Base-by-base conservation (phyloP, 2,329 filamentous ascomycete species). In the Mycosphaerella arachidis region DNA sequence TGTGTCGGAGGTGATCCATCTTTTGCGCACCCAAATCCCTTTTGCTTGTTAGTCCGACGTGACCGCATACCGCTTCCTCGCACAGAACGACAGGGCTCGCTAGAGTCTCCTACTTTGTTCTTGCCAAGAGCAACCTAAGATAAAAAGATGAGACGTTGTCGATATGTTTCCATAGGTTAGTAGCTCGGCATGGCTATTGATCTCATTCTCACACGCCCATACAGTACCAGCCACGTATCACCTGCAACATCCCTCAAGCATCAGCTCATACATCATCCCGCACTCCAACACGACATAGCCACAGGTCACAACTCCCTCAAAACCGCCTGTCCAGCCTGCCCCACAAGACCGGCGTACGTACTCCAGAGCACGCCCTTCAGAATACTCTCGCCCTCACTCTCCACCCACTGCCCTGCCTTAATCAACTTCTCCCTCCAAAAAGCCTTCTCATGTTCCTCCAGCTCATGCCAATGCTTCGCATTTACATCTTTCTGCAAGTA, bases 351-450 rank as follows among this genome's bases (percentile, higher is more conserved):
- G 1, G 83, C 88, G 64, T 90, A 79, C 75, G 91, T 84, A 20
- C 86, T 84, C 75, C 95, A 95, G 63, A 95, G 77, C 33, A 95
- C 83, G 2, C 90, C 89, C 75, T 87, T 86, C 66, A 95, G 82
- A 31, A 94, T 84, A 9, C 80, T 81, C 77, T 93, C 90, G 2
- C 90, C 89, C 79, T 93, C 89, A 40, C 84, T 81, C 71, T 87
- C 86, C n/a, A 84, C 84, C 91, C 90, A 95, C 64, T 91, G 84
- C 0, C 91, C 91, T 0, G 89, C 86, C 57, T 86, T 81, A 57
- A 79, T 79, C 37, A 95, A 79, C 70, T 82, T 84, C 66, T 82
- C 75, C 76, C 86, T 91, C 91, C 91, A 95, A 18, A 79, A 77
- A 55, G 79, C 76, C 72, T 84, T 84, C 73, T 92, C 84, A 56